A percentile compares a stretch with the other conserved stretches of the same genome.
phyloP scores from a whole-genome alignment of 306 rosid species.

The Pyrus bretschneideri region DNA sequence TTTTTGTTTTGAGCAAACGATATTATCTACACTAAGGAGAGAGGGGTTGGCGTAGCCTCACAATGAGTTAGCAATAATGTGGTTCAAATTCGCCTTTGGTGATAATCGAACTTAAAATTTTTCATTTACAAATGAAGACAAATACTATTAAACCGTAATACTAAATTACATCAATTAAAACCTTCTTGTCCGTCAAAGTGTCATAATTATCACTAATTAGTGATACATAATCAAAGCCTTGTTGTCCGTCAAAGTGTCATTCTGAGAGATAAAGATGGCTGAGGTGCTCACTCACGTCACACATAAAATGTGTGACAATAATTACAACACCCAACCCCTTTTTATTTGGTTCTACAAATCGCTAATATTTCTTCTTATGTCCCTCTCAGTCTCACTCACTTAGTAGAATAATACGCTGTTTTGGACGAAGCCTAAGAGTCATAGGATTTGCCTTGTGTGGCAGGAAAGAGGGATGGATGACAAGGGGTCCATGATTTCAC shows the following conservation, averaged over 20 bases:
- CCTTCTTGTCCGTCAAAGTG: conserved; percentile 1
- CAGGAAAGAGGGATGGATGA: neutral
- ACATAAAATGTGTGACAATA: neutral
- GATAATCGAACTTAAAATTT: no score
- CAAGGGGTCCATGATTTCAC: neutral
- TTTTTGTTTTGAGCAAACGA: no score
- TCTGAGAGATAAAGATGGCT: conserved; percentile 14
- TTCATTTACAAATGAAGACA: no score
- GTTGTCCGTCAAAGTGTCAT: neutral
- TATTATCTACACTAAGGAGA: no score
- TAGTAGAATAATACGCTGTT: neutral
- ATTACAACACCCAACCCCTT: neutral
- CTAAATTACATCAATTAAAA: neutral
- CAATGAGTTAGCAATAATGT: no score
- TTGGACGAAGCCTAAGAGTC: neutral
- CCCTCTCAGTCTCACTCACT: neutral
- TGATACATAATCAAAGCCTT: neutral
- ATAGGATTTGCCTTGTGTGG: neutral
- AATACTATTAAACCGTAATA: no score
- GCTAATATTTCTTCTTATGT: neutral
- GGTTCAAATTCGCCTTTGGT: accelerated
- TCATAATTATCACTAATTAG: neutral
- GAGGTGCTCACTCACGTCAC: conserved; percentile 1
- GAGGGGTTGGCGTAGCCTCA: no score
- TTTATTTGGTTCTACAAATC: neutral